A percentile compares a stretch with the other conserved stretches of the same genome.
Evolutionary conservation across 2,329 filamentous ascomycete genomes (phyloP).

Genomic region (Raffaelea albimanens): DNA sequence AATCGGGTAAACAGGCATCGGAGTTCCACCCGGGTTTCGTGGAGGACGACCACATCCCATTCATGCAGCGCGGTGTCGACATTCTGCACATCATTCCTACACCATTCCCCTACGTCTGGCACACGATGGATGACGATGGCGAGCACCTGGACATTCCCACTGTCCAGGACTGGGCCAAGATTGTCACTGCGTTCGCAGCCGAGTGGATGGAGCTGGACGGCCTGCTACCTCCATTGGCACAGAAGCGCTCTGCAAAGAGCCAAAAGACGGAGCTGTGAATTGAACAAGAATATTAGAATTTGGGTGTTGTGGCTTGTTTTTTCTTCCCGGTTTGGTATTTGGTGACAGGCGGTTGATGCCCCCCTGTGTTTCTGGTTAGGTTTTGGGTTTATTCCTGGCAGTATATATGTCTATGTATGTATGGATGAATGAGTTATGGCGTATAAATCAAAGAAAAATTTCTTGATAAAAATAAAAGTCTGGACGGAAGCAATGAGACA

Average conservation of each 20-base stretch:
- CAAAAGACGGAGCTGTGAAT: slow-evolving; percentile 14
- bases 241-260: too few relatives aligned
- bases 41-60: slow-evolving; percentile 85
- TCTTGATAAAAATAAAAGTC: too few relatives aligned
- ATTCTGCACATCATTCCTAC: slow-evolving; percentile 81
- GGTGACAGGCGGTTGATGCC: too few relatives aligned
- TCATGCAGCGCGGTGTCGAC: slow-evolving; percentile 77
- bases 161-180: slow-evolving; percentile 77
- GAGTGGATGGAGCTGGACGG: slow-evolving; percentile 79
- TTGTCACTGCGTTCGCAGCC: slow-evolving; percentile 73
- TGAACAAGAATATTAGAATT: background rate
- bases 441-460: too few relatives aligned
- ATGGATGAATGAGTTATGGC: too few relatives aligned
- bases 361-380: too few relatives aligned
- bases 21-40: slow-evolving; percentile 46
- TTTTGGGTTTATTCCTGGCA: too few relatives aligned
- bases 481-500: too few relatives aligned
- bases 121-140: slow-evolving; percentile 73
- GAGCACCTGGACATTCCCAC: slow-evolving; percentile 73
- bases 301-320: too few relatives aligned
- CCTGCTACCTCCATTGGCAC: slow-evolving; percentile 4
- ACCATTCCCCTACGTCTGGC: slow-evolving; percentile 80
- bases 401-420: too few relatives aligned
- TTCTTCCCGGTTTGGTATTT: too few relatives aligned
- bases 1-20: slow-evolving; percentile 43